Percentiles rank a stretch among this genome's conserved stretches.
phyloP scores from a whole-genome alignment of 1,284 basidiomycete species.

The Coniferiporia sulphurascens region DNA sequence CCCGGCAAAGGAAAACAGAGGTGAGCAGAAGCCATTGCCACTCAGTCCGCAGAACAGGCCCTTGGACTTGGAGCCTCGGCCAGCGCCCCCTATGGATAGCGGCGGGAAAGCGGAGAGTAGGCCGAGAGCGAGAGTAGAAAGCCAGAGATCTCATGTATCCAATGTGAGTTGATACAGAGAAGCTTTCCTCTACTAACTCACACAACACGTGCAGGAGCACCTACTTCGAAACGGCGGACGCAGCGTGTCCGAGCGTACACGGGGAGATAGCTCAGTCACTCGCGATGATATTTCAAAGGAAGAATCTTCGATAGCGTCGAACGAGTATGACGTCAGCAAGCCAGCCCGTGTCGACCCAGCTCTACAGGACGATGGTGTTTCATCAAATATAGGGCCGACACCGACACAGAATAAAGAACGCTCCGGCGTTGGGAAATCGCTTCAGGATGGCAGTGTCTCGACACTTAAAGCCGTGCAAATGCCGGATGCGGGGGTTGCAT shows the following conservation, averaged over 20 bases:
- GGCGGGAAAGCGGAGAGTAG: background rate
- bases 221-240: background rate
- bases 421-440: too few relatives aligned
- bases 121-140: background rate
- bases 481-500: background rate
- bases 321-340: background rate
- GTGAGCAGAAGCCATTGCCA: background rate
- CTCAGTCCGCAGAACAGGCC: background rate
- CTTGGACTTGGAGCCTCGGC: slow-evolving; percentile 1
- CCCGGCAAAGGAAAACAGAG: background rate
- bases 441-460: background rate
- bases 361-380: background rate
- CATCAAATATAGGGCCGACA: background rate
- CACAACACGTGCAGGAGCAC: background rate
- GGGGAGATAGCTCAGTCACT: too few relatives aligned
- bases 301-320: background rate
- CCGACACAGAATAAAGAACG: background rate
- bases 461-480: background rate
- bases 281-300: background rate
- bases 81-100: background rate
- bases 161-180: background rate
- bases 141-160: background rate
- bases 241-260: too few relatives aligned
- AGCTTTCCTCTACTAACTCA: background rate
- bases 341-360: background rate